Evolutionary conservation across 2,329 filamentous ascomycete genomes (phyloP).

Genomic region (Blastomyces gilchristii): DNA sequence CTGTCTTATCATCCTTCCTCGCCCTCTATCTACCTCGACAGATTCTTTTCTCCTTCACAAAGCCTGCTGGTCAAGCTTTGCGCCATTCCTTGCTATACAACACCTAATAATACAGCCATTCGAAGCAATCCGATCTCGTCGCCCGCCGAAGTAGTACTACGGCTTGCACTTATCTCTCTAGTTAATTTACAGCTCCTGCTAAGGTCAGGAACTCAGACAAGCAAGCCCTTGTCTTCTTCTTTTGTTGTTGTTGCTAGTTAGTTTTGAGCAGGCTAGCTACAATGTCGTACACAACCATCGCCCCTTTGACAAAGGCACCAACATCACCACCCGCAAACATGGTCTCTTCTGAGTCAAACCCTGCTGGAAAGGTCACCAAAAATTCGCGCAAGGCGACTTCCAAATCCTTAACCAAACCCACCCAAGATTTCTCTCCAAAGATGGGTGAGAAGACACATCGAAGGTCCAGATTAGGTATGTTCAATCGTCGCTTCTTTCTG

Average conservation of each 20-base stretch:
- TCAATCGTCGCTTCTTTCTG: too few species aligned
- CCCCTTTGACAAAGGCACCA: constrained; percentile 14
- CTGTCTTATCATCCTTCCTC: constrained; percentile 14
- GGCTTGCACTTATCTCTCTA: not conserved
- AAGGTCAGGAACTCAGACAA: constrained; percentile 1
- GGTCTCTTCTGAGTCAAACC: constrained; percentile 10
- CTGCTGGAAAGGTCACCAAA: constrained; percentile 10
- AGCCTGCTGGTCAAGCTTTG: constrained; percentile 36
- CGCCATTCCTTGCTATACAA: constrained; percentile 19
- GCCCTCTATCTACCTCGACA: constrained; percentile 10
- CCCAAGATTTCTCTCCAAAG: constrained; percentile 7
- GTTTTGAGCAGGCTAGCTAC: not conserved
- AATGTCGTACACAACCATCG: constrained; percentile 17
- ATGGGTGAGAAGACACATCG: constrained; percentile 14
- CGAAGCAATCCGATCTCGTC: constrained; percentile 10
- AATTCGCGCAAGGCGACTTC: constrained; percentile 10
- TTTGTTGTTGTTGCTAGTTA: not conserved
- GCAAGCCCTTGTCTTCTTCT: not conserved
- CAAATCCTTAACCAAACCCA: constrained; percentile 8
- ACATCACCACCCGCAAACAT: constrained; percentile 10
- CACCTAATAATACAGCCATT: constrained; percentile 7
- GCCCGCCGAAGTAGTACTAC: not conserved
- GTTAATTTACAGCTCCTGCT: not conserved
- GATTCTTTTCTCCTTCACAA: constrained; percentile 12
- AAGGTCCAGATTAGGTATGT: constrained; percentile 15